Base-by-base conservation (phyloP, 805 yeast species). In the Monosporozyma yasuniensis region DNA sequence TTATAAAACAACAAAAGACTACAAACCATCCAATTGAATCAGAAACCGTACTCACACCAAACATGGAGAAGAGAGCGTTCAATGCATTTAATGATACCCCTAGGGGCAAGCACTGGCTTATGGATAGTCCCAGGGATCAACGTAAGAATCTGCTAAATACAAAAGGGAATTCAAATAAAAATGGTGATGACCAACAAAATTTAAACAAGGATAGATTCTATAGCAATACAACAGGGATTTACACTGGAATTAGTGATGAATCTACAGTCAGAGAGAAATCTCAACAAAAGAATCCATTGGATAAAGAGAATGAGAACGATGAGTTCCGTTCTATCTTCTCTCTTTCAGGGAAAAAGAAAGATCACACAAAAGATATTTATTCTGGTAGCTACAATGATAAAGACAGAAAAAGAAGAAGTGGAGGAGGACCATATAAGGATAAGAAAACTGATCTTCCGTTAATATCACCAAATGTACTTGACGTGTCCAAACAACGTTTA, bases 401-500 rank as follows among this genome's bases (percentile, higher is more conserved):
- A 32, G 35, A 16, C 14, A 32, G 35, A 32, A 11, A 16, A 32
- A 16, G 35, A 32, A 16, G n/a, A 21, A 32, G 35, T 12, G 3
- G 35, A 32, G 35, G 35, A 32, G 35, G n/a, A 21, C 23, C 14
- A 32, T 12, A 39, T 9, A 28, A 41, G 28, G 25, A 22, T 7
- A 23, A 44, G 18, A 25, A 18, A 16, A 35, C 37, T 8, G 25
- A 42, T 18, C 30, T 55, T 42, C 72, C 82, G 3, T 67, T 85
- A 41, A 80, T 91, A 41, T 87, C 96, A 0, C 73, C 79, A 14
- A 68, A 74, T 6, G 70, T 81, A 1, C 61, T 90, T 23, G 96
- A 88, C 54, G 77, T 78, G 5, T 87, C 87, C 2, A 79, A 86
- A 12, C 99, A 91, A 65, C 72, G 96, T 52, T 65, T 80, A 34